A percentile compares a stretch with the other conserved stretches of the same genome.
Evolutionary conservation across 441 rosid genomes (phyloP).

Genomic region (Populus hybrid): DNA sequence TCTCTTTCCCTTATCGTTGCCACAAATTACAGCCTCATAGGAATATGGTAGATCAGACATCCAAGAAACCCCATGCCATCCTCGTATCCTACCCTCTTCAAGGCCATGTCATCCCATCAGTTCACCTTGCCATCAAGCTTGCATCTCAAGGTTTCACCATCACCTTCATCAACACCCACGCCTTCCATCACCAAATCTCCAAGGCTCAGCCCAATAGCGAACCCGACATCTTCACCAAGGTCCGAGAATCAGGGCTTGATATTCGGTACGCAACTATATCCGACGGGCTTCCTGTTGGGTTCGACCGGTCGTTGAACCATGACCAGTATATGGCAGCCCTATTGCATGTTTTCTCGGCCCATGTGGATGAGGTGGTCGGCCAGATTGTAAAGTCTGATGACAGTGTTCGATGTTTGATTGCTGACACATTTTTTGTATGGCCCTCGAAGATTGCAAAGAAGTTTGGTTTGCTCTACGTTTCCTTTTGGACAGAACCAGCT

Average conservation of each 20-base stretch:
- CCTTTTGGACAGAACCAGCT: slow-evolving; percentile 74
- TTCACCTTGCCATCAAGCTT: slow-evolving; percentile 57
- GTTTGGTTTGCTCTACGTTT: slow-evolving; percentile 47
- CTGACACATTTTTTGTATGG: slow-evolving; percentile 62
- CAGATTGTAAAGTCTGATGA: slow-evolving; percentile 29
- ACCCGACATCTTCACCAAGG: slow-evolving; percentile 39
- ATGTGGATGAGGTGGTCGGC: slow-evolving; percentile 41
- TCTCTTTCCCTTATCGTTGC: background rate
- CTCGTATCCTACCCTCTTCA: slow-evolving; percentile 64
- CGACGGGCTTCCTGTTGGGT: slow-evolving; percentile 59
- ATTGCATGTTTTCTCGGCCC: slow-evolving; percentile 50
- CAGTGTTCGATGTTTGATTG: slow-evolving; percentile 46
- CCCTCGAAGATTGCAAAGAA: slow-evolving; percentile 50
- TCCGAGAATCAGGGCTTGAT: slow-evolving; percentile 45
- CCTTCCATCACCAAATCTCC: slow-evolving; percentile 48
- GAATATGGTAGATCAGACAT: slow-evolving; percentile 21
- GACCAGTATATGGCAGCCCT: slow-evolving; percentile 47
- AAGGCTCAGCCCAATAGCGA: slow-evolving; percentile 14
- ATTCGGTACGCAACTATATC: slow-evolving; percentile 50
- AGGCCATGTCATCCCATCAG: slow-evolving; percentile 64
- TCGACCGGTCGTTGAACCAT: slow-evolving; percentile 58
- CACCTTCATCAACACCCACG: slow-evolving; percentile 61
- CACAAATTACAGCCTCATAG: background rate
- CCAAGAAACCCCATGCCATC: slow-evolving; percentile 45
- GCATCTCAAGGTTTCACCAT: slow-evolving; percentile 65